Evolutionary conservation across 169 alveolate genomes (phyloP).

Genomic region (Perkinsus marinus): DNA sequence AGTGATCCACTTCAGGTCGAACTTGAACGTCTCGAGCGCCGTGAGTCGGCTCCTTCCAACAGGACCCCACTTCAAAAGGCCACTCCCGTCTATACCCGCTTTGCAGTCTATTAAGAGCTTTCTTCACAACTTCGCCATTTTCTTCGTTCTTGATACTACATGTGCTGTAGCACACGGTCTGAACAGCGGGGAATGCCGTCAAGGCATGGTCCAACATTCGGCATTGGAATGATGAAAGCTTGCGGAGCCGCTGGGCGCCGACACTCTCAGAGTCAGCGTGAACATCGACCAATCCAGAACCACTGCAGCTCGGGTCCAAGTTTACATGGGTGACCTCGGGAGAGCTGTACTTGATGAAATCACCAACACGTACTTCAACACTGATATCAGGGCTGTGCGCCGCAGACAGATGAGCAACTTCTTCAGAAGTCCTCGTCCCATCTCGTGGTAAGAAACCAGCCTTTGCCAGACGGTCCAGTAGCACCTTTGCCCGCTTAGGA

Average conservation of each 20-base stretch:
- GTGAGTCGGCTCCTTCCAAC: neutral
- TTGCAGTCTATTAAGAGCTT: neutral
- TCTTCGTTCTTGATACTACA: constrained; percentile 19
- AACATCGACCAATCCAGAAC: constrained; percentile 18
- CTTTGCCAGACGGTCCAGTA: constrained; percentile 7
- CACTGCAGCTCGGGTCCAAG: constrained; percentile 27
- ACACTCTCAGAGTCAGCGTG: neutral
- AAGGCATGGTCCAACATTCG: constrained; percentile 16
- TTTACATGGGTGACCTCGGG: constrained; percentile 3
- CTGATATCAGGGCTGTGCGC: neutral
- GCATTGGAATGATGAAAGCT: constrained; percentile 17
- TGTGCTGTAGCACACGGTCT: constrained; percentile 22
- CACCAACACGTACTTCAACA: neutral
- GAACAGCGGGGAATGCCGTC: constrained; percentile 4
- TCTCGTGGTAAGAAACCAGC: neutral
- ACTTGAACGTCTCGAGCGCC: neutral
- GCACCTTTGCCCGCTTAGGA: constrained; percentile 7
- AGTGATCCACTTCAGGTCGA: constrained; percentile 12
- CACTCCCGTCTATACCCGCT: neutral
- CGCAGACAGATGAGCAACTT: neutral
- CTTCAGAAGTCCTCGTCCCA: neutral
- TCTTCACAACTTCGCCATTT: constrained; percentile 19
- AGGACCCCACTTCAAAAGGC: neutral
- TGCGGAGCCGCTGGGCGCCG: constrained; percentile 5
- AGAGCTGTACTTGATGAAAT: neutral